Base-by-base conservation (phyloP, 2,329 filamentous ascomycete species). In the Pseudocercospora fijiensis region DNA sequence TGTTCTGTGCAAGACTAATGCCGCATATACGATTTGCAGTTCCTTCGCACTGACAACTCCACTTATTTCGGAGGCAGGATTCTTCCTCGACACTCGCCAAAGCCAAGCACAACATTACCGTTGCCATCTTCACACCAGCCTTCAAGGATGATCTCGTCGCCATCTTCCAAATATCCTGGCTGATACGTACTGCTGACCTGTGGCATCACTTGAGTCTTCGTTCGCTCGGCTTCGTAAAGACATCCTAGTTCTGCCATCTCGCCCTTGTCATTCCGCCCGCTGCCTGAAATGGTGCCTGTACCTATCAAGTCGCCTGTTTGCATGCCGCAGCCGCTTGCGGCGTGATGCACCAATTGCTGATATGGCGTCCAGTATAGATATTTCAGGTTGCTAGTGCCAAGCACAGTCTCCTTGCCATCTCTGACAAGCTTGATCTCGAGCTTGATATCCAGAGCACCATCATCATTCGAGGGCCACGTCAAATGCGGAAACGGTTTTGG, bases 321-420 rank as follows among this genome's bases (percentile, higher is more conserved):
- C 61, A 81, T 73, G 0, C 74, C 76, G 64, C 78, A 80, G 2
- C 78, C 78, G n/a, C 76, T 76, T 16, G 77, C 74, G 0, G 78
- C 76, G 57, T 81, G 78, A 63, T 81, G 79, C 1, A 78, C 76
- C 11, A 81, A 67, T 70, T 80, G 78, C 58, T 81, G 79, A 55
- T 77, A 74, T n/a, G 79, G 78, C 11, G 79, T 80, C 79, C 79
- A 81, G 58, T 80, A 80, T 70, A 81, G 43, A 69, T 78, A 69
- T 69, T 74, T 70, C 70, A 80, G 53, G 58, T 76, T 75, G 61
- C 69, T 72, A 4, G 65, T 68, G 27, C 71, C 69, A 33, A 73
- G 64, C 11, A 67, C 52, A 41, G 59, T 60, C 20, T 69, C 64
- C 33, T 70, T 61, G 27, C 70, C 71, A 45, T 69, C 53, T 11